A percentile compares a stretch with the other conserved stretches of the same genome.
phyloP scores from a whole-genome alignment of 31 red algal genomes.

The Odonthalia washingtoniensis region DNA sequence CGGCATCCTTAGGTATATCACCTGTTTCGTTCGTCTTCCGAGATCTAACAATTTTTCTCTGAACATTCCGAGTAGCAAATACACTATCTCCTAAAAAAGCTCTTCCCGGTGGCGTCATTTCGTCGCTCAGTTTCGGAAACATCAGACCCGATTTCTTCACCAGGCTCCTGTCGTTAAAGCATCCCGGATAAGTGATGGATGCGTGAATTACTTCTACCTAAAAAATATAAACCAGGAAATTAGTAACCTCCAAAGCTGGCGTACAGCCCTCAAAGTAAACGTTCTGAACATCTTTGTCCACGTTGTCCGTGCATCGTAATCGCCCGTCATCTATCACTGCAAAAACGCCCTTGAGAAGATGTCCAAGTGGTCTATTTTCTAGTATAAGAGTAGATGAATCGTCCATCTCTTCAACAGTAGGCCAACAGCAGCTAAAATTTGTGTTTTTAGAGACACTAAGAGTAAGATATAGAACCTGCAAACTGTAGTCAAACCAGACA shows the following conservation, averaged over 20 bases:
- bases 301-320: background rate
- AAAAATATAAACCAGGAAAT: background rate
- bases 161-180: background rate
- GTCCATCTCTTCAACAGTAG: background rate
- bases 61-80: background rate
- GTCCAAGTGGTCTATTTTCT: background rate
- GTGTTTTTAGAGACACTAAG: background rate
- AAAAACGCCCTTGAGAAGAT: background rate
- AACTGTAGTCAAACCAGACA: background rate
- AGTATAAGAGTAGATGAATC: background rate
- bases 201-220: background rate
- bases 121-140: no score
- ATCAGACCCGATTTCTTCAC: background rate
- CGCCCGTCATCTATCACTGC: background rate
- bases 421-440: background rate
- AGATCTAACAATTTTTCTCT: constrained; percentile 24
- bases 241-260: background rate
- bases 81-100: constrained; percentile 13
- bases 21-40: constrained; percentile 20
- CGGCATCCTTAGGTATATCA: background rate
- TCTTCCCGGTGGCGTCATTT: background rate
- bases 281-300: background rate
- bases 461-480: background rate
- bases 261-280: background rate
- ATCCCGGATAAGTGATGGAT: background rate